phyloP scores from a whole-genome alignment of 2,329 filamentous ascomycete genomes.

The Colletotrichum australisinense region DNA sequence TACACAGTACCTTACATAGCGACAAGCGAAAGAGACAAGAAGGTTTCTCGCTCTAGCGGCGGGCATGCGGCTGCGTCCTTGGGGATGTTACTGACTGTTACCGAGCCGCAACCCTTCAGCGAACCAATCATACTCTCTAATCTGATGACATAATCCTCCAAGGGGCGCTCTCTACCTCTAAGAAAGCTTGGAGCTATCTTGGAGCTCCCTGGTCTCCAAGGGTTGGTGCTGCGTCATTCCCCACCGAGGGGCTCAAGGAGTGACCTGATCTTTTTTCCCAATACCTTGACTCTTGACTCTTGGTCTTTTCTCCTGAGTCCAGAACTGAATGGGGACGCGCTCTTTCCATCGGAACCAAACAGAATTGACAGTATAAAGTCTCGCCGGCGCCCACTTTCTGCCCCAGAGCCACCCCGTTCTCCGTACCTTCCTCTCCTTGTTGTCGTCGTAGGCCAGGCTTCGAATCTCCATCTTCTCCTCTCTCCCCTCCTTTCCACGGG shows the following conservation, averaged over 20 bases:
- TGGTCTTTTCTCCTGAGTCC: background rate
- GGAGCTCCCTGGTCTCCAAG: slow-evolving; percentile 15
- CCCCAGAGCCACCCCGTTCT: slow-evolving; percentile 8
- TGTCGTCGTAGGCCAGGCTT: background rate
- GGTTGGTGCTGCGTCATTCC: slow-evolving; percentile 28
- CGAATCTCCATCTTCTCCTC: background rate
- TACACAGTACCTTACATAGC: too few species aligned
- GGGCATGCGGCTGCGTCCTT: slow-evolving; percentile 21
- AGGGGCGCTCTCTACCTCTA: background rate
- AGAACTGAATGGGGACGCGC: background rate
- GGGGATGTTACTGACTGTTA: slow-evolving; percentile 27
- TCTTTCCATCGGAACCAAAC: background rate
- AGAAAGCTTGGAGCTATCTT: slow-evolving; percentile 3
- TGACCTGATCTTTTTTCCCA: slow-evolving; percentile 31
- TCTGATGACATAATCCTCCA: background rate
- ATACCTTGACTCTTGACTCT: background rate
- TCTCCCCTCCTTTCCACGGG: slow-evolving; percentile 10
- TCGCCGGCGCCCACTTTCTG: slow-evolving; percentile 12
- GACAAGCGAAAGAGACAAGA: background rate
- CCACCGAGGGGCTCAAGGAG: slow-evolving; percentile 33
- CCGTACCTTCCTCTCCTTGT: background rate
- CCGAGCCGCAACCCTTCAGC: background rate
- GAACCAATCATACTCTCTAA: slow-evolving; percentile 10
- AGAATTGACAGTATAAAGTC: slow-evolving; percentile 10
- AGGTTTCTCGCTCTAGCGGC: slow-evolving; percentile 22